Evolutionary conservation across 2,329 filamentous ascomycete genomes (phyloP), one percentile per base, ranked within the genome.

Genomic region (Colletotrichum sojae): DNA sequence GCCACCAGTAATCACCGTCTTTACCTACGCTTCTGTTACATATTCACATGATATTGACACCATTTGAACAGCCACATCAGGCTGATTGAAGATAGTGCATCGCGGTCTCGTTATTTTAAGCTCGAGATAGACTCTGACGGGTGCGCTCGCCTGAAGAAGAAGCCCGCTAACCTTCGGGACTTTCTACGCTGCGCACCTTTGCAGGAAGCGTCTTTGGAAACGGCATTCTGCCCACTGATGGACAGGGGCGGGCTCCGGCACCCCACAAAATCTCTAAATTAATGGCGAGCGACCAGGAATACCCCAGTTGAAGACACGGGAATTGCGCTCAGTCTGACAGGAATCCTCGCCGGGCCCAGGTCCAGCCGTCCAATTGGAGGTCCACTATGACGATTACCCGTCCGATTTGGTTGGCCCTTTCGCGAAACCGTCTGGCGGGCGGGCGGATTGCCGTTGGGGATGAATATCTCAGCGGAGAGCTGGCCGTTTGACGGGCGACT

Each of bases 251-350:
- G 60, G 20, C 16, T 20, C 20, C 16, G 40, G 22, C 8, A 49
- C 62, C 66, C 66, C 66, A 66, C 48, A 60, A 45, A 66, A 39
- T 55, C 40, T n/a, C 40, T 43, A 60, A 69, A 52, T 60, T 51
- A 66, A 49, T 49, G 15, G 15, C 4, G 16, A 36, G 36, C 52
- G 53, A 64, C 65, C 27, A n/a, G 65, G 65, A 36, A 15, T n/a
- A 43, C 40, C 66, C 66, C 36, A 16, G 61, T 51, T 8, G 25
- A 2, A 45, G 43, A 36, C 13, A 45, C 51, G 55, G 43, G 49
- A 66, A 49, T 13, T 52, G 46, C 25, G 54, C 55, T 57, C 43
- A 65, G 66, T 60, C 40, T 60, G 43, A 65, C 43, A 25, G 25
- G 40, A 25, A 64, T 58, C 52, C 63, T 58, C 39, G 36, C 16